These are phyloP conservation scores for Borovskyia barvae DNA, from an alignment of 208 protist genomes.

Conservation along the genomic window DNA sequence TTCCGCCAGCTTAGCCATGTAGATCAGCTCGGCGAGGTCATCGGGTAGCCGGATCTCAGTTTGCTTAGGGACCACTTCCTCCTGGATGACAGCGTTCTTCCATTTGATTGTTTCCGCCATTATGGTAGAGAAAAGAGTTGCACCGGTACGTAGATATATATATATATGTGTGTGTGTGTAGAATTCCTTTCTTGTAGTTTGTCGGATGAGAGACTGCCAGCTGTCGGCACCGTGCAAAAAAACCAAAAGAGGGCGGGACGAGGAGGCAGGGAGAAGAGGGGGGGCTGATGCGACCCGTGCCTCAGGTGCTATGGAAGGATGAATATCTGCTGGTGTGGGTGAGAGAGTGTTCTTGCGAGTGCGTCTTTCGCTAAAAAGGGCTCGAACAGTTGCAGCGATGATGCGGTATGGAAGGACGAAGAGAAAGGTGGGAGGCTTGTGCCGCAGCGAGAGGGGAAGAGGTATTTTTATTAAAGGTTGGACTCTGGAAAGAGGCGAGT, in stretches of 20 bases:
- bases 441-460: no score
- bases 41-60: slow-evolving; percentile 80
- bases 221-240: not conserved
- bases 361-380: not conserved
- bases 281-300: not conserved
- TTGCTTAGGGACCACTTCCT: slow-evolving; percentile 79
- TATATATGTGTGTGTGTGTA: slow-evolving; percentile 1
- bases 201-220: not conserved
- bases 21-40: slow-evolving; percentile 88
- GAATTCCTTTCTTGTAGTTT: slow-evolving; percentile 4
- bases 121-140: slow-evolving; percentile 10
- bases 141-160: no score
- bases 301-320: not conserved
- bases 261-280: not conserved
- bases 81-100: slow-evolving; percentile 69
- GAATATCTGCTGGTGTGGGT: not conserved
- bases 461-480: no score
- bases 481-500: no score
- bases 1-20: slow-evolving; percentile 97
- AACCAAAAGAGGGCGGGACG: not conserved
- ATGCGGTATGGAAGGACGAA: no score
- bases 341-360: not conserved
- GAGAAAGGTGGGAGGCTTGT: no score
- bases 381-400: no score
- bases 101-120: slow-evolving; percentile 85